Evolutionary conservation across 192 early-diverging fungal genomes (phyloP).

Genomic region (Coemansia sp.): DNA sequence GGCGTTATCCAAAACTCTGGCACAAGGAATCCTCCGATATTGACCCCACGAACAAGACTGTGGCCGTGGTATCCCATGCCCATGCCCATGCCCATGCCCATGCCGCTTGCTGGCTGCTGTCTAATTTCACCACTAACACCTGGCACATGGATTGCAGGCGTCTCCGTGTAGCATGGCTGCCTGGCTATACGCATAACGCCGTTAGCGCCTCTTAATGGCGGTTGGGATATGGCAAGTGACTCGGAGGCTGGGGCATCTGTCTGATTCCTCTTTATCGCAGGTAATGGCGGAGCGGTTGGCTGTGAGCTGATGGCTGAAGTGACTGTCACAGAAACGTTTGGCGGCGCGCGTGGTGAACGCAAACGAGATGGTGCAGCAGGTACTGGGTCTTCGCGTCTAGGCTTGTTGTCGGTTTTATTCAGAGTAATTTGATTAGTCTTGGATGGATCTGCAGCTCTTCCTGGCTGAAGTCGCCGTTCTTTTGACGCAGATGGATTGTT

Average conservation of each 20-base stretch:
- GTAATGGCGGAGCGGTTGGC: constrained; percentile 1
- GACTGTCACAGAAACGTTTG: not conserved
- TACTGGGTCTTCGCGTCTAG: not conserved
- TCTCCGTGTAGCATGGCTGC: not conserved
- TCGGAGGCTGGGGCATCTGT: not conserved
- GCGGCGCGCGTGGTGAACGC: not conserved
- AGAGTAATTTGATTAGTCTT: not conserved
- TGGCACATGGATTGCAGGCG: constrained; percentile 12
- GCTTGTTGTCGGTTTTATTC: not conserved
- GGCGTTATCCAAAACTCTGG: constrained; percentile 66
- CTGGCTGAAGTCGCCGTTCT: not conserved
- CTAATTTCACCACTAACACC: constrained; percentile 27
- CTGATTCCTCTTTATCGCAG: not conserved
- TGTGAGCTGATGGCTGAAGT: not conserved
- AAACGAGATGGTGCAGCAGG: not conserved
- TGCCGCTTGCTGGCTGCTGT: constrained; percentile 33
- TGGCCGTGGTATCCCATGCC: constrained; percentile 48
- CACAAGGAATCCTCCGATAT: constrained; percentile 62
- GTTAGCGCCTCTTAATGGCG: not conserved
- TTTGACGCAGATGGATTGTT: not conserved
- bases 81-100: constrained; percentile 18
- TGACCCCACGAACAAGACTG: constrained; percentile 56
- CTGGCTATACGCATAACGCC: constrained; percentile 21
- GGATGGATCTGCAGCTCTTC: not conserved
- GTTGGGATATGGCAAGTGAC: not conserved